These are phyloP conservation scores for Arachnomyces sp. DNA, from an alignment of 2,329 filamentous ascomycete species.

Conservation along the genomic window DNA sequence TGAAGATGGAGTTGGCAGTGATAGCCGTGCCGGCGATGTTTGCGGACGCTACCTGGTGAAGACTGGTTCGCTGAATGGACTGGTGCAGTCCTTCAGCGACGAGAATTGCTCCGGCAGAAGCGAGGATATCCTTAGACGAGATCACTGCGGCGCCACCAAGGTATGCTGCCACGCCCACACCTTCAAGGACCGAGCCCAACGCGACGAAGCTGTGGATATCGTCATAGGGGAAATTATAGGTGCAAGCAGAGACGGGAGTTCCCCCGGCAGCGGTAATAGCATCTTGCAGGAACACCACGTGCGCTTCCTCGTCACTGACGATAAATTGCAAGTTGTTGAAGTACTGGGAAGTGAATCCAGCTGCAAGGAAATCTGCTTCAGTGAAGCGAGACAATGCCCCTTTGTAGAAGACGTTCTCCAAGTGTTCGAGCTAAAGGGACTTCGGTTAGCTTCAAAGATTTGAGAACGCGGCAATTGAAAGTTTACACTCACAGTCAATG, in stretches of 20 bases:
- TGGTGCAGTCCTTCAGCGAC: slow-evolving; percentile 59
- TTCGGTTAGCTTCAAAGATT: not conserved
- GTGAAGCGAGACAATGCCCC: slow-evolving; percentile 53
- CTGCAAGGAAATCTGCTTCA: slow-evolving; percentile 44
- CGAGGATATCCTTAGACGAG: slow-evolving; percentile 51
- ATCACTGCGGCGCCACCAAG: slow-evolving; percentile 56
- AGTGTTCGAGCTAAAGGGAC: slow-evolving; percentile 40
- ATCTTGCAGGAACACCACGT: slow-evolving; percentile 50
- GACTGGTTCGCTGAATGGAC: slow-evolving; percentile 50
- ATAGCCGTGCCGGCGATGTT: slow-evolving; percentile 56
- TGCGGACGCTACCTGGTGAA: slow-evolving; percentile 47
- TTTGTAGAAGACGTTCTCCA: slow-evolving; percentile 58
- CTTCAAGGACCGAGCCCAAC: slow-evolving; percentile 49
- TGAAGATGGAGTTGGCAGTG: slow-evolving; percentile 53
- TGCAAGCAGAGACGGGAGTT: slow-evolving; percentile 47
- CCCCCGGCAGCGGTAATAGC: slow-evolving; percentile 41
- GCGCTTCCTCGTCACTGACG: slow-evolving; percentile 49
- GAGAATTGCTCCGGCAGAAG: slow-evolving; percentile 55
- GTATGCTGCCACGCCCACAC: slow-evolving; percentile 53
- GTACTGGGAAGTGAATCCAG: slow-evolving; percentile 45
- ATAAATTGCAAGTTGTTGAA: slow-evolving; percentile 54
- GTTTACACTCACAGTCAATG: slow-evolving; percentile 10
- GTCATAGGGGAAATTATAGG: slow-evolving; percentile 48
- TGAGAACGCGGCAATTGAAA: not conserved
- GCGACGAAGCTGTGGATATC: slow-evolving; percentile 45